Evolutionary conservation across 768 basidiomycete genomes (phyloP).

Genomic region (Mycena crocata): DNA sequence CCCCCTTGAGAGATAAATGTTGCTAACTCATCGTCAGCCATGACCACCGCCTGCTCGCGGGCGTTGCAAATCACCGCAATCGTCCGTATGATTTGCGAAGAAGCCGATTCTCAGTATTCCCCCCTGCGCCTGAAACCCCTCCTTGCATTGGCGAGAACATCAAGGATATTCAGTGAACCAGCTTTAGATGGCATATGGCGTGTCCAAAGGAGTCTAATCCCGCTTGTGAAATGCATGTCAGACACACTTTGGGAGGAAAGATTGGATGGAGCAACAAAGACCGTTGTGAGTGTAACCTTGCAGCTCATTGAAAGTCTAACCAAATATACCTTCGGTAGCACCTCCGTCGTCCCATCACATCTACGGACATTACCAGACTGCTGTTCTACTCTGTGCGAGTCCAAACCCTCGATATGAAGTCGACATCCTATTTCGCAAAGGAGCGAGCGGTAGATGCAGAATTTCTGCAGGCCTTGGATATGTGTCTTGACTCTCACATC

Average conservation of each 20-base stretch:
- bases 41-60: conserved; percentile 14
- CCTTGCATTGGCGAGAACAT: conserved; percentile 9
- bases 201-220: not conserved
- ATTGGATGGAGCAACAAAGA: not conserved
- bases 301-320: not conserved
- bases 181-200: conserved; percentile 19
- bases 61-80: conserved; percentile 19
- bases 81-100: conserved; percentile 21
- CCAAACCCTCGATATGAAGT: not conserved
- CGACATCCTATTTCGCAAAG: accelerated
- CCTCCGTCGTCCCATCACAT: conserved; percentile 18
- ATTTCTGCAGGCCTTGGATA: conserved; percentile 16
- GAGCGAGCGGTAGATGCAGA: conserved; percentile 2
- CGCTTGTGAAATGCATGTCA: conserved; percentile 30
- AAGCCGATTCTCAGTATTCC: not conserved
- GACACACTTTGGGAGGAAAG: conserved; percentile 23
- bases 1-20: too few species aligned
- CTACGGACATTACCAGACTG: conserved; percentile 17
- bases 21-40: too few species aligned
- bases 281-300: conserved; percentile 4
- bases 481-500: not conserved
- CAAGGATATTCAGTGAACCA: conserved; percentile 12
- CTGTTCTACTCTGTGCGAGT: conserved; percentile 28
- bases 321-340: not conserved
- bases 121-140: too few species aligned